Base-by-base conservation (phyloP, 768 basidiomycete species). In the Kwoniella sp. region DNA sequence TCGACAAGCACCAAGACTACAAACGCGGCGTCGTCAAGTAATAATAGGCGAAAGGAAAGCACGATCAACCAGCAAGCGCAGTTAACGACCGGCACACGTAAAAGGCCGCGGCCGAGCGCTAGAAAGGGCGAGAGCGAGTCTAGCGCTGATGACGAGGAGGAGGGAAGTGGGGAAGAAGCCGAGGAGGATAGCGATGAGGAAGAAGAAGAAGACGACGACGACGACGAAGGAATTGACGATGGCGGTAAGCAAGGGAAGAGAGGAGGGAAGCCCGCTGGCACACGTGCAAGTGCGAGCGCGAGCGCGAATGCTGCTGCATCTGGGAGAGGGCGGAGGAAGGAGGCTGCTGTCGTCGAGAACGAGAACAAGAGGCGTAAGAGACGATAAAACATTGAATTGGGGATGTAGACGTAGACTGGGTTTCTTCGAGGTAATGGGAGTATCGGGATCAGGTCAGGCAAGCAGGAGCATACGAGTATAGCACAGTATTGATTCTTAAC, bases 81-180 rank as follows among this genome's bases (percentile, higher is more conserved):
- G 4, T 45, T 17, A 17, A 11, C 41, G 20, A 17, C 41, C 20
- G 41, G 30, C 48, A 57, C 56, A 12, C 57, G 57, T 15, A 41
- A 47, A n/a, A 48, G 38, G 25, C 23, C 59, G 28, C 26, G 41
- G 17, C 41, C 41, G 15, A 52, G 59, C 17, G 30, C 47, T n/a
- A 60, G 50, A 28, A 60, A 45, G 48, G 58, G 50, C 4, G 45
- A 59, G 22, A 52, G 29, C 30, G 53, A 62, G 37, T 22, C 29
- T 52, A 48, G 22, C 7, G 37, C 26, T 45, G 41, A 41, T 15
- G 56, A 30, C 41, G 13, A 55, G 51, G 12, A 54, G 7, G 37
- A 22, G 38, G 25, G 26, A 25, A 52, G 37, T 29, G 38, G 28
- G 23, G 53, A 62, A 8, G 48, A 53, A 41, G 47, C 29, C 30